Percentiles rank a stretch among this genome's conserved stretches.
Evolutionary conservation across 306 rosid species (phyloP).

Genomic region (Cyamopsis tetragonoloba): DNA sequence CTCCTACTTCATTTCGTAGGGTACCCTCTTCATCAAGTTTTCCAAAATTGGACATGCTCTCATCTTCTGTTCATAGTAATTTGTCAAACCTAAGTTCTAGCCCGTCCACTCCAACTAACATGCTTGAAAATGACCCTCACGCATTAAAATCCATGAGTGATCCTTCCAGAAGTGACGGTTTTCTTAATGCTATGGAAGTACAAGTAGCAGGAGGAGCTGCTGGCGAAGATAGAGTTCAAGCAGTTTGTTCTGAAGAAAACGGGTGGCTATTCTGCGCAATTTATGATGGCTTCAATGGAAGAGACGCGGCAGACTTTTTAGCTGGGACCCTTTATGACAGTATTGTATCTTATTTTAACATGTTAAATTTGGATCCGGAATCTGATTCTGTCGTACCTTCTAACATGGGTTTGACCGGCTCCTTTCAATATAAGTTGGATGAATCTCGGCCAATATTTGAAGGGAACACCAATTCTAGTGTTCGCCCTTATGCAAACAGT

Average conservation of each 20-base stretch:
- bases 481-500: constrained; percentile 21
- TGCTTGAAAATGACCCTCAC: constrained; percentile 56
- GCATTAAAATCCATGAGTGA: constrained; percentile 58
- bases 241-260: constrained; percentile 96
- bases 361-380: constrained; percentile 54
- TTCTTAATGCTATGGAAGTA: constrained; percentile 70
- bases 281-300: constrained; percentile 95
- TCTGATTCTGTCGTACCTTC: constrained; percentile 40
- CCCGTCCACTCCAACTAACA: constrained; percentile 62
- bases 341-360: constrained; percentile 50
- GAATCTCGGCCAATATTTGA: constrained; percentile 24
- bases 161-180: constrained; percentile 65
- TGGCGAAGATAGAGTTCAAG: constrained; percentile 99
- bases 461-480: constrained; percentile 14
- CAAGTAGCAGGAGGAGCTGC: constrained; percentile 99
- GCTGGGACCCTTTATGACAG: constrained; percentile 89
- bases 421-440: constrained; percentile 33
- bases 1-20: constrained; percentile 85
- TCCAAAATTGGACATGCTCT: constrained; percentile 75
- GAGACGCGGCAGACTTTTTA: constrained; percentile 97
- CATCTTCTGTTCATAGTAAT: constrained; percentile 79
- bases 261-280: constrained; percentile 98
- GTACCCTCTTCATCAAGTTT: constrained; percentile 74
- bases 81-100: constrained; percentile 88
- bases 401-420: constrained; percentile 25